Evolutionary conservation across 2,329 filamentous ascomycete genomes (phyloP).

Genomic region (Beauveria bassiana): DNA sequence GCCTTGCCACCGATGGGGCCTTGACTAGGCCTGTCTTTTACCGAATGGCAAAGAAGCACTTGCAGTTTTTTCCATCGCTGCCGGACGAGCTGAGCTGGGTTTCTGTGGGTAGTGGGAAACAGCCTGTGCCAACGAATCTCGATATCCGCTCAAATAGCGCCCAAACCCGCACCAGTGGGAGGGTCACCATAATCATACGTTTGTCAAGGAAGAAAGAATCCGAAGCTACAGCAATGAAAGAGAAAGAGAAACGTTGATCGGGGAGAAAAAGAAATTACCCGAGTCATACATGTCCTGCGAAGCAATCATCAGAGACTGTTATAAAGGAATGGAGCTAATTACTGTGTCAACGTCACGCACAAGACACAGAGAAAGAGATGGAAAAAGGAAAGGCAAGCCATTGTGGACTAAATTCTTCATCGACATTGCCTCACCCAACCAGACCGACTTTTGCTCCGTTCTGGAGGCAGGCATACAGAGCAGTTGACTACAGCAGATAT

Average conservation of each 20-base stretch:
- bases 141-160: not conserved
- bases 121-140: not conserved
- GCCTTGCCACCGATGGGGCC: not conserved
- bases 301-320: not conserved
- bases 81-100: not conserved
- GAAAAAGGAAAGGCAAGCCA: no score
- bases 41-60: not conserved
- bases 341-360: no score
- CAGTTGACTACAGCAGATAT: no score
- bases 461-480: no score
- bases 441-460: no score
- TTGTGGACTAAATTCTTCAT: no score
- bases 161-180: not conserved
- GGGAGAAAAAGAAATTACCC: not conserved
- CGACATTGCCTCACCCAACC: no score
- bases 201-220: not conserved
- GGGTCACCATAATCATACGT: not conserved
- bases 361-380: no score
- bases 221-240: not conserved
- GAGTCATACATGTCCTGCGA: not conserved
- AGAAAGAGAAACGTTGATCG: no score
- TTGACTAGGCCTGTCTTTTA: no score
- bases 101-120: not conserved
- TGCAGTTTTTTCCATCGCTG: not conserved
- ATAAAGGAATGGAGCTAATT: not conserved